phyloP scores from a whole-genome alignment of 2,329 filamentous ascomycete species.

The Aaosphaeria arxii region DNA sequence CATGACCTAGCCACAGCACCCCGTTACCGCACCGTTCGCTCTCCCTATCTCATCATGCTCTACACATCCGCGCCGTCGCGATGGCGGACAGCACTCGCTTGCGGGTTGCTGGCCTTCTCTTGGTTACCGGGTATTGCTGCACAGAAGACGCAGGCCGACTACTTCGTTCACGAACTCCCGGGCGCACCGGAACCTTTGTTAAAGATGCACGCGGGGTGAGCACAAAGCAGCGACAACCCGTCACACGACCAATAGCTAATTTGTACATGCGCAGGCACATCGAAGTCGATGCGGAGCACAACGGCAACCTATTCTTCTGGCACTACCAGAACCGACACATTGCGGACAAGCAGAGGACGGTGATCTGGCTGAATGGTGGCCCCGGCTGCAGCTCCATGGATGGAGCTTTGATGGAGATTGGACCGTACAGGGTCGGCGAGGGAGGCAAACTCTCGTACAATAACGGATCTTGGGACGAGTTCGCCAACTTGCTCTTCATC shows the following conservation, averaged over 20 bases:
- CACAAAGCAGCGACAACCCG: slow-evolving; percentile 5
- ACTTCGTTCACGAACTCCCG: slow-evolving; percentile 82
- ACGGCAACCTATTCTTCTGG: slow-evolving; percentile 98
- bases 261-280: slow-evolving; percentile 65
- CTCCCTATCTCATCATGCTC: slow-evolving; percentile 4
- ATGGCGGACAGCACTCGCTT: slow-evolving; percentile 32
- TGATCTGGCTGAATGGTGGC: slow-evolving; percentile 96
- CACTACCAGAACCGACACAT: slow-evolving; percentile 95
- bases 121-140: slow-evolving; percentile 35
- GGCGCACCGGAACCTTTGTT: slow-evolving; percentile 77
- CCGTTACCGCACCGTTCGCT: slow-evolving; percentile 6
- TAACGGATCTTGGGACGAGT: slow-evolving; percentile 97
- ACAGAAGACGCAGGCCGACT: slow-evolving; percentile 72
- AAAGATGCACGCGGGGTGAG: slow-evolving; percentile 98
- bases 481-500: slow-evolving; percentile 93
- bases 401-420: slow-evolving; percentile 93
- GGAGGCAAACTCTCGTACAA: slow-evolving; percentile 72
- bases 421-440: slow-evolving; percentile 82
- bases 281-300: slow-evolving; percentile 77
- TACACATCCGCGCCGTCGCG: slow-evolving; percentile 22
- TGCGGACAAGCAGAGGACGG: slow-evolving; percentile 82
- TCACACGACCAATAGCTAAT: background rate
- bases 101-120: slow-evolving; percentile 27
- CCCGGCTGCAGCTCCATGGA: slow-evolving; percentile 98
- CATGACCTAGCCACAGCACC: too few relatives aligned